Base-by-base conservation (phyloP, 371 early-diverging fungal species). In the Rhizopus sp. region DNA sequence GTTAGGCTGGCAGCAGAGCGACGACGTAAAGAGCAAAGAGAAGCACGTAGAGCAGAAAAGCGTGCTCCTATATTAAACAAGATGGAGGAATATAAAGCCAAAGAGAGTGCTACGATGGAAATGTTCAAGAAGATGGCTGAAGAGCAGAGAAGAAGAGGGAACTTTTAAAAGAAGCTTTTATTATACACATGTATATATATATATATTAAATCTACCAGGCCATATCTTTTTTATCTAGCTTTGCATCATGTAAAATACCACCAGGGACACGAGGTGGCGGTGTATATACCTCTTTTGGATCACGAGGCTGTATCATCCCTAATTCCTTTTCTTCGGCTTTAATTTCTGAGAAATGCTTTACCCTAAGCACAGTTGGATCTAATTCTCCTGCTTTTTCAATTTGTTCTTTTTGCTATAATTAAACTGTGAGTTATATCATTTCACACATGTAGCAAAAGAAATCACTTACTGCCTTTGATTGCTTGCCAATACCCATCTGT, bases 71-170 rank as follows among this genome's bases (percentile, higher is more conserved):
- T 83, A 37, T 64, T 78, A 40, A 77, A 69, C 6, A 76, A 77
- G 44, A 63, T 83, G 56, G 75, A 71, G 13, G 77, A 78, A 29
- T 83, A 81, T 58, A 68, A 78, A 46, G 78, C 83, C 13, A 89
- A 88, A 55, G 90, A 89, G 58, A 72, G 76, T 51, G 83, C 76
- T 7, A 88, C 90, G 3, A 77, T 89, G 63, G 86, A 73, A 8
- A 89, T 89, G 90, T 80, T 89, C 41, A 70, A 72, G 50, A 75
- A 76, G 53, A 79, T 89, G 76, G 90, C 87, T 3, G 81, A 82
- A 54, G 74, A 81, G 34, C 77, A 72, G 49, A 74, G 58, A 41
- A 69, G 38, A 17, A 58, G 51, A 38, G 64, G 64, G 7, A 60
- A 49, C 12, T 45, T 44, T 15, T 61, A 55, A 52, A 29, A 15